Evolutionary conservation across 2,329 filamentous ascomycete species (phyloP).

Genomic region (Talaromyces sp.): DNA sequence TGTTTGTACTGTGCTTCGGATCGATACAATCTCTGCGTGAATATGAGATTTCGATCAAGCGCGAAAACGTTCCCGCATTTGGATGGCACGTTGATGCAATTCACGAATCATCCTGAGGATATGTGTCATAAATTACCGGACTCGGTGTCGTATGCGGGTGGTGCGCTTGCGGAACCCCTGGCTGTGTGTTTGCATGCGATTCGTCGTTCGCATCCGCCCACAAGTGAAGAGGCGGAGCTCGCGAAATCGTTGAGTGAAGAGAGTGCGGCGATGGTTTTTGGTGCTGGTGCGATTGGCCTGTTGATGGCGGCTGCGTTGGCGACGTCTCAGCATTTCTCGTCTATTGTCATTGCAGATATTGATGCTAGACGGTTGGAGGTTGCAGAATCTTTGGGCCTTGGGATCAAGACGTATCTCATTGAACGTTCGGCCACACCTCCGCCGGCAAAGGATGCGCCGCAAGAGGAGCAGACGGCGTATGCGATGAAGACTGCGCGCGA

Average conservation of each 20-base stretch:
- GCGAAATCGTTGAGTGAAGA: conserved; percentile 38
- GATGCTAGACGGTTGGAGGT: conserved; percentile 54
- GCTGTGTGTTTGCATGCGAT: conserved; percentile 58
- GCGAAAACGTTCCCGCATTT: conserved; percentile 58
- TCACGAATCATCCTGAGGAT: conserved; percentile 56
- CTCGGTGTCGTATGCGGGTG: conserved; percentile 50
- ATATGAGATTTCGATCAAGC: conserved; percentile 54
- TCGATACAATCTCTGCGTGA: conserved; percentile 59
- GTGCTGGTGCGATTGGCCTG: conserved; percentile 57
- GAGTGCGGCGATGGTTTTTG: conserved; percentile 53
- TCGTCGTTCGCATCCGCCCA: conserved; percentile 49
- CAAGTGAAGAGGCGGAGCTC: conserved; percentile 29
- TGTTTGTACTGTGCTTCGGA: conserved; percentile 53
- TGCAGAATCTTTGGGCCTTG: conserved; percentile 38
- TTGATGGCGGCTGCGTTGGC: conserved; percentile 55
- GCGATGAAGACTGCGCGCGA: conserved; percentile 33
- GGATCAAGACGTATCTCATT: conserved; percentile 35
- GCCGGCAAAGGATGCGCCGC: conserved; percentile 28
- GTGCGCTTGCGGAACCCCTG: conserved; percentile 56
- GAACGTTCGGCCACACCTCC: conserved; percentile 28
- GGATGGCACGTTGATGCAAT: conserved; percentile 59
- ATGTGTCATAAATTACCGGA: conserved; percentile 57
- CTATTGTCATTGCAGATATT: conserved; percentile 58
- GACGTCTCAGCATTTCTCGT: conserved; percentile 49
- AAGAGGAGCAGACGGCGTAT: conserved; percentile 29